These are phyloP conservation scores for Colletotrichum sp. DNA, from an alignment of 2,329 filamentous ascomycete species.

Conservation along the genomic window DNA sequence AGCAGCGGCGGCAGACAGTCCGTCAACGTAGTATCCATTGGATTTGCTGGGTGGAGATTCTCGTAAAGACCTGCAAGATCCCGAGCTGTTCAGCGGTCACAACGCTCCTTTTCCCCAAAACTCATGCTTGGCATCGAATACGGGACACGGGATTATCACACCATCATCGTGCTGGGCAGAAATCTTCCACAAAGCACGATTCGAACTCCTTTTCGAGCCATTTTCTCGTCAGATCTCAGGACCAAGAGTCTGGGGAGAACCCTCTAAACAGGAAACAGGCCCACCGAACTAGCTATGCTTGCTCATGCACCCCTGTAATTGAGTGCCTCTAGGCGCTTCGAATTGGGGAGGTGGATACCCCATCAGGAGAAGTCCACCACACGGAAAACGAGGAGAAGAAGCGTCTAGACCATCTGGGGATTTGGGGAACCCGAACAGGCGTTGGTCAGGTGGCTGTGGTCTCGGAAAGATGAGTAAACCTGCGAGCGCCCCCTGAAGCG, in stretches of 20 bases:
- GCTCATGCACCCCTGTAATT: neutral
- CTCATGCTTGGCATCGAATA: neutral
- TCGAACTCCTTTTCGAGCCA: neutral
- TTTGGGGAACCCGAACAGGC: neutral
- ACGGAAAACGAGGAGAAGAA: neutral
- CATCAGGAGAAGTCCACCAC: neutral
- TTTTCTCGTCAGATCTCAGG: neutral
- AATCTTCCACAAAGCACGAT: neutral
- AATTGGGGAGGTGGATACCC: neutral
- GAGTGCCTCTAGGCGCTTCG: neutral
- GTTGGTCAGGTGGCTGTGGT: neutral
- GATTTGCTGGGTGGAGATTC: neutral
- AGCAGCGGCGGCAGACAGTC: neutral
- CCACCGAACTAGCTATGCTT: constrained; percentile 10
- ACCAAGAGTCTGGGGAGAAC: neutral
- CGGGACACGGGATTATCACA: neutral
- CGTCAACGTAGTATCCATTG: neutral
- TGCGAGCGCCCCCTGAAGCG: neutral
- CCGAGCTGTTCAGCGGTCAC: neutral
- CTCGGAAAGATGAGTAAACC: neutral
- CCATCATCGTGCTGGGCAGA: neutral
- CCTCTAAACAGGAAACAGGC: constrained; percentile 14
- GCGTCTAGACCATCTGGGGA: neutral
- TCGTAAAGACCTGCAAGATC: neutral
- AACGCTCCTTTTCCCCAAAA: neutral